Evolutionary conservation across 2,329 filamentous ascomycete genomes (phyloP).

Genomic region (Ceratocystis cubensis): DNA sequence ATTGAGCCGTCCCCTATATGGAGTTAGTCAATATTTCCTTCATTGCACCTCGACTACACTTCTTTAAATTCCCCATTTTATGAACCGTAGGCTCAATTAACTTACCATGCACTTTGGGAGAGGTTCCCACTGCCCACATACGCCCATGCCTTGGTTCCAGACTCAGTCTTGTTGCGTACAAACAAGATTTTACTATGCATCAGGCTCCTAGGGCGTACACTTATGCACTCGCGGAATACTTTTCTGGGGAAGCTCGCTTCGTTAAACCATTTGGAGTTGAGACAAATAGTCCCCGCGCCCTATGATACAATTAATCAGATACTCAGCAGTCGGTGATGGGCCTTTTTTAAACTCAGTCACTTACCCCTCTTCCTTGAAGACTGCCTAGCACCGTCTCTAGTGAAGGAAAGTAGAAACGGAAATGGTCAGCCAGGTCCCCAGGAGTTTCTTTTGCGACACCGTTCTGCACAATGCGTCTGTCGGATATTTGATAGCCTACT

Average conservation of each 20-base stretch:
- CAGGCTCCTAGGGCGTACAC: conserved; percentile 55
- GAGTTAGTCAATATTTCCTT: neutral
- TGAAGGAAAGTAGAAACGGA: conserved; percentile 74
- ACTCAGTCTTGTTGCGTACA: conserved; percentile 29
- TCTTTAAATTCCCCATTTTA: no score
- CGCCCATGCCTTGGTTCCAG: conserved; percentile 47
- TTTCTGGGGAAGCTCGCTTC: conserved; percentile 55
- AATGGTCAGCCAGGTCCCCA: conserved; percentile 33
- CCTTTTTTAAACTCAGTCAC: conserved; percentile 24
- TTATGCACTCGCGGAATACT: conserved; percentile 64
- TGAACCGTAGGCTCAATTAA: conserved; percentile 20
- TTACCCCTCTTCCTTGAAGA: conserved; percentile 47
- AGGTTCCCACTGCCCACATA: conserved; percentile 88
- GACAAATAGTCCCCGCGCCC: conserved; percentile 72
- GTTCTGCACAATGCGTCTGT: conserved; percentile 32
- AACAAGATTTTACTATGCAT: conserved; percentile 76
- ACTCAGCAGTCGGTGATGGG: neutral
- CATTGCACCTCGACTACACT: no score
- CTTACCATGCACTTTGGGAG: conserved; percentile 83
- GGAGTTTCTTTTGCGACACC: conserved; percentile 11
- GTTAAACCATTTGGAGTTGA: conserved; percentile 61
- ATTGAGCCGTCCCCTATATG: conserved; percentile 58
- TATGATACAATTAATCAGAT: conserved; percentile 30
- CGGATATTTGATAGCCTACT: conserved; percentile 26
- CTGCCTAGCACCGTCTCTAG: conserved; percentile 53